Evolutionary conservation across 2,329 filamentous ascomycete species (phyloP).

Genomic region (Microcyclosporella mali): DNA sequence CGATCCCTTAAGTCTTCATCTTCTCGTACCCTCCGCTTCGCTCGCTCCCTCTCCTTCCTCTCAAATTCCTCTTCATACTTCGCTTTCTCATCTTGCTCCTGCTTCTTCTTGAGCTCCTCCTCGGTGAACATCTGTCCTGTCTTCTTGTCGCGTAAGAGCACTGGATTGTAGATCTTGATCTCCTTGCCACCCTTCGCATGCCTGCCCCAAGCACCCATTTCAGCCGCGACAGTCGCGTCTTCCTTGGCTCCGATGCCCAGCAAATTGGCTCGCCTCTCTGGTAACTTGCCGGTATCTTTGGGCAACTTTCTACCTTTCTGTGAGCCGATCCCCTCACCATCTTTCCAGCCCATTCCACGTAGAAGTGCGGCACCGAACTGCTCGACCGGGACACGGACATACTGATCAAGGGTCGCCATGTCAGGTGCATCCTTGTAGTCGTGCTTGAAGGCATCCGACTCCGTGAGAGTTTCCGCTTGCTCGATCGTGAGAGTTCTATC

Average conservation of each 20-base stretch:
- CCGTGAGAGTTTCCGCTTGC: conserved; percentile 25
- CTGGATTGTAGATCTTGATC: conserved; percentile 56
- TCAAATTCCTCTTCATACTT: conserved; percentile 40
- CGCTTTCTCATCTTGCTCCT: conserved; percentile 43
- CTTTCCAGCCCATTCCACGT: conserved; percentile 92
- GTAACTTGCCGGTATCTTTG: conserved; percentile 52
- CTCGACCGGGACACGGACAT: conserved; percentile 83
- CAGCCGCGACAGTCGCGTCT: conserved; percentile 56
- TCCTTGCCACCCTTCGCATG: conserved; percentile 49
- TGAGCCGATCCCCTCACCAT: conserved; percentile 54
- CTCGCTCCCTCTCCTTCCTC: conserved; percentile 35
- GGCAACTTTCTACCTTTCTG: conserved; percentile 37
- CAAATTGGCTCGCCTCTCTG: conserved; percentile 68
- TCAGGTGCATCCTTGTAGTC: conserved; percentile 70
- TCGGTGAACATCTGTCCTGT: conserved; percentile 59
- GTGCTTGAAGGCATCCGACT: conserved; percentile 33
- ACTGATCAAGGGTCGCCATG: conserved; percentile 71
- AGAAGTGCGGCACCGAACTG: conserved; percentile 89
- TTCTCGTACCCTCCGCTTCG: conserved; percentile 19
- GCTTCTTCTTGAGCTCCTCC: conserved; percentile 49
- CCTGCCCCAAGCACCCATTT: conserved; percentile 76
- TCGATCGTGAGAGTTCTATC: conserved; percentile 37
- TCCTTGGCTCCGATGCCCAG: conserved; percentile 86
- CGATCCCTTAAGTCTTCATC: conserved; percentile 12
- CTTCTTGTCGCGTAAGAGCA: conserved; percentile 55